phyloP scores from a whole-genome alignment of 2,329 filamentous ascomycete genomes.

The Helotiales sp. region DNA sequence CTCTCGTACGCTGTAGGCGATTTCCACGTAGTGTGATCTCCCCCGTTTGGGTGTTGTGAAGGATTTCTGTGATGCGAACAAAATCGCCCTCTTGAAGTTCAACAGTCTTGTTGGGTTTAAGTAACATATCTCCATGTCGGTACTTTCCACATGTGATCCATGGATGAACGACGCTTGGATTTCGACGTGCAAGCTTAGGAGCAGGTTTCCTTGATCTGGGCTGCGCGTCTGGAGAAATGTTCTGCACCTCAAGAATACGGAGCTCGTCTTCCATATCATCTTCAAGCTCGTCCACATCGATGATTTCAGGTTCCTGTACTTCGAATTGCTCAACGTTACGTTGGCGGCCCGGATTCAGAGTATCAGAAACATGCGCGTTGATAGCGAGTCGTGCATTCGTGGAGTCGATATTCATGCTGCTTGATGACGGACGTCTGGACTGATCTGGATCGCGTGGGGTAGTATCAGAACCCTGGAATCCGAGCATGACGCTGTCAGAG shows the following conservation, averaged over 20 bases:
- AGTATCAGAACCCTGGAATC: no score
- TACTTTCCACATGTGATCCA: slow-evolving; percentile 40
- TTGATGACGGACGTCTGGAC: background rate
- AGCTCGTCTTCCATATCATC: background rate
- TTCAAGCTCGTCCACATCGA: background rate
- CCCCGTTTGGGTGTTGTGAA: slow-evolving; percentile 25
- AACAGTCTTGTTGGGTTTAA: slow-evolving; percentile 27
- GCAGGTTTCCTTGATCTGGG: background rate
- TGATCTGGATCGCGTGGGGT: no score
- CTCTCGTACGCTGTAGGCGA: slow-evolving; percentile 38
- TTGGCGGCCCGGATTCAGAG: background rate
- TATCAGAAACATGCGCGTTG: background rate
- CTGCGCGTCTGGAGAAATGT: background rate
- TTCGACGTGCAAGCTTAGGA: slow-evolving; percentile 22
- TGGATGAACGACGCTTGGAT: slow-evolving; percentile 18
- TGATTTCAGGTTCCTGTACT: background rate
- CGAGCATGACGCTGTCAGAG: no score
- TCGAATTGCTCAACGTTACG: background rate
- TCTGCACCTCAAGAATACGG: background rate
- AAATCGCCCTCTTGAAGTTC: slow-evolving; percentile 35
- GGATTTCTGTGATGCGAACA: slow-evolving; percentile 41
- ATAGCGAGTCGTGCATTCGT: no score
- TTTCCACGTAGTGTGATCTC: slow-evolving; percentile 42
- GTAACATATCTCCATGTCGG: slow-evolving; percentile 37
- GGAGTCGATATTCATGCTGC: background rate